Evolutionary conservation across 768 basidiomycete species (phyloP).

Genomic region (Postia placenta): DNA sequence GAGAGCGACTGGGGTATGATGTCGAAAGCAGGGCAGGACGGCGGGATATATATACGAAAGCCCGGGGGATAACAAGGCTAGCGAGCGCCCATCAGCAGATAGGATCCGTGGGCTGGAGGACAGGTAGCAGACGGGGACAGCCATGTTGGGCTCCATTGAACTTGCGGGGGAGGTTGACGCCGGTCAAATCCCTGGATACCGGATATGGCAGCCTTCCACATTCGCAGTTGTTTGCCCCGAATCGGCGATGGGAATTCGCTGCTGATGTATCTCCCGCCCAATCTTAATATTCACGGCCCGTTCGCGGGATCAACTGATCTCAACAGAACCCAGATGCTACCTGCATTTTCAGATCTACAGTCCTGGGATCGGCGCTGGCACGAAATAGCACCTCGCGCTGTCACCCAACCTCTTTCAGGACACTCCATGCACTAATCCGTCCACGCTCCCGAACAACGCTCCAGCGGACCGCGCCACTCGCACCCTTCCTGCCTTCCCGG

Average conservation of each 20-base stretch:
- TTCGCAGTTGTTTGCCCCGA: no score
- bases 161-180: constrained; percentile 4
- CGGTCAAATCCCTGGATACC: not conserved
- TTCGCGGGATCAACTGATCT: not conserved
- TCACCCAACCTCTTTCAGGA: not conserved
- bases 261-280: no score
- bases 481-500: not conserved
- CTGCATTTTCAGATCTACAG: not conserved
- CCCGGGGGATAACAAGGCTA: not conserved
- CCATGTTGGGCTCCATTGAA: not conserved
- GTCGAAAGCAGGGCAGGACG: not conserved
- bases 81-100: constrained; percentile 1
- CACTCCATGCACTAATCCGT: not conserved
- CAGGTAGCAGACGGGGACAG: not conserved
- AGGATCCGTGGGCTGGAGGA: not conserved
- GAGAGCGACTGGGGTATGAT: not conserved
- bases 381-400: not conserved
- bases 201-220: not conserved
- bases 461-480: no score
- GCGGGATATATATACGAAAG: not conserved
- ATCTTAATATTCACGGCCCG: not conserved
- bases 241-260: no score
- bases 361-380: not conserved
- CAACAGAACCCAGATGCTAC: not conserved
- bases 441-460: not conserved